Conservation (phyloP, 1,284 basidiomycete genomes). For the Schizophyllum amplum region DNA sequence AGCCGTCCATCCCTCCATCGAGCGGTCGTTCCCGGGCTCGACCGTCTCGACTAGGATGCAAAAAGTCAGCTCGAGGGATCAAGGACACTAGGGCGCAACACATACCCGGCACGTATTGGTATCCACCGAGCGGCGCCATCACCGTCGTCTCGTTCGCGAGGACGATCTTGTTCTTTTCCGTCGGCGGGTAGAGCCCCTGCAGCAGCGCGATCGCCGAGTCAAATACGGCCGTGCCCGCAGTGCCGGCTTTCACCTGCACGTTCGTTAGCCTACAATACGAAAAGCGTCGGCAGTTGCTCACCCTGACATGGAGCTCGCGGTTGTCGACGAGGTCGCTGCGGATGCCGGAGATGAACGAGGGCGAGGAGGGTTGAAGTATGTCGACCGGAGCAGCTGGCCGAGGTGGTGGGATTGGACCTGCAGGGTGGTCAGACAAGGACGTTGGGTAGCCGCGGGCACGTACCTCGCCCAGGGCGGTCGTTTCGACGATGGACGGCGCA, state of each 20-base stretch:
- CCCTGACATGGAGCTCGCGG: slow-evolving; percentile 43
- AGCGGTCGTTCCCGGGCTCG: slow-evolving; percentile 74
- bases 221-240: slow-evolving; percentile 78
- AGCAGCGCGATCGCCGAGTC: slow-evolving; percentile 72
- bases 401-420: slow-evolving; percentile 69
- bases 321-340: slow-evolving; percentile 61
- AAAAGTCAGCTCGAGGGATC: slow-evolving; percentile 3
- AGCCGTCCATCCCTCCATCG: slow-evolving; percentile 78
- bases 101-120: slow-evolving; percentile 73
- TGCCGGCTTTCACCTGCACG: slow-evolving; percentile 74
- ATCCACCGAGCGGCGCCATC: slow-evolving; percentile 72
- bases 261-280: neutral
- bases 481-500: slow-evolving; percentile 60
- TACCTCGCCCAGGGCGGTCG: slow-evolving; percentile 80
- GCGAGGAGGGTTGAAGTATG: slow-evolving; percentile 62
- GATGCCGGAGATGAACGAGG: slow-evolving; percentile 63
- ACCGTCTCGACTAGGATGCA: slow-evolving; percentile 62
- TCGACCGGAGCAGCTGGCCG: slow-evolving; percentile 56
- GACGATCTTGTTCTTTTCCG: slow-evolving; percentile 54
- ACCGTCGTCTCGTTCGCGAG: slow-evolving; percentile 75
- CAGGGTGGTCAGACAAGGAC: slow-evolving; percentile 2
- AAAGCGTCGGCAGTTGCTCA: neutral
- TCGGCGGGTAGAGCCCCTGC: slow-evolving; percentile 77
- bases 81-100: slow-evolving; percentile 2
- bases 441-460: slow-evolving; percentile 13